These are phyloP conservation scores for Backusella liffmaniae DNA, from an alignment of 192 early-diverging fungal genomes.

Conservation along the genomic window DNA sequence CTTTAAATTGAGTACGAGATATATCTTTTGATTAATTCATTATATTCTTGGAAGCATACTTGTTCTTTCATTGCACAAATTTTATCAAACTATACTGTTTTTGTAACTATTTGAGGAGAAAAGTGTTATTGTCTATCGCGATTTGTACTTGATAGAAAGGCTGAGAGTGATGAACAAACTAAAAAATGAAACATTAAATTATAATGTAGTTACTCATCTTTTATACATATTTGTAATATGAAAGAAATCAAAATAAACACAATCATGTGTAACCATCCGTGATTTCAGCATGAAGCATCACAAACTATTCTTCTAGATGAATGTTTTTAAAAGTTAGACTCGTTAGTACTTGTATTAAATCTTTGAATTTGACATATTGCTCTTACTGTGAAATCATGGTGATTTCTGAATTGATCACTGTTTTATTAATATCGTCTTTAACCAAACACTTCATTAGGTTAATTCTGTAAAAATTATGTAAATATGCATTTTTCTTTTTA, in stretches of 20 bases:
- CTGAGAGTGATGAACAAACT: not conserved
- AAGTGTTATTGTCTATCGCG: not conserved
- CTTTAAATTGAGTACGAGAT: not conserved
- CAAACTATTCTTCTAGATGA: not conserved
- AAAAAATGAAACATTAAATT: not conserved
- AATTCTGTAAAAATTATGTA: not conserved
- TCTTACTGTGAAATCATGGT: not conserved
- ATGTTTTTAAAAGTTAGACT: not conserved
- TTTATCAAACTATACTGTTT: not conserved
- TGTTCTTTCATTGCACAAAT: not conserved
- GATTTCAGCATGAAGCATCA: not conserved
- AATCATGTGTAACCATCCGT: not conserved
- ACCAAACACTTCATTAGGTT: not conserved
- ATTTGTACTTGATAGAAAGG: not conserved
- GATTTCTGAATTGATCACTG: not conserved
- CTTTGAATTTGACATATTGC: not conserved
- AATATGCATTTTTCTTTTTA: not conserved
- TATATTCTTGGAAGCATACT: not conserved
- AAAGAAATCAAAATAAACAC: not conserved
- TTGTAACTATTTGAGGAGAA: not conserved
- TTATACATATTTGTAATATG: not conserved
- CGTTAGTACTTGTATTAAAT: not conserved
- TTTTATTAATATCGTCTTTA: not conserved
- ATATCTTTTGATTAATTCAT: not conserved
- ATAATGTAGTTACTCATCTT: not conserved